Percentiles rank a stretch among this genome's conserved stretches.
phyloP scores from a whole-genome alignment of 352 stramenopile genomes.

The Pythium phragmitis region DNA sequence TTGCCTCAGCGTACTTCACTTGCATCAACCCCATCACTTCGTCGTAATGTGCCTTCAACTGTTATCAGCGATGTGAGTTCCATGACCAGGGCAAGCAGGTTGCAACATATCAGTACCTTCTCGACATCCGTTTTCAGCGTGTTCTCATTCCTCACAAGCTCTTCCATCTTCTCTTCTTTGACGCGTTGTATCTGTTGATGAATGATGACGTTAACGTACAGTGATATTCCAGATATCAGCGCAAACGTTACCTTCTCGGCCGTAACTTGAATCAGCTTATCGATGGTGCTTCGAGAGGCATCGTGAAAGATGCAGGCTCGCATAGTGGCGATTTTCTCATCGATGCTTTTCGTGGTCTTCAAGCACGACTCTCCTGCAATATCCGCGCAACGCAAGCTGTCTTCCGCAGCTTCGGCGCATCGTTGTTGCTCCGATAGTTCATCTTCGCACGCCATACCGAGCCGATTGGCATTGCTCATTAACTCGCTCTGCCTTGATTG shows the following conservation, averaged over 20 bases:
- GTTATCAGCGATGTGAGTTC: background rate
- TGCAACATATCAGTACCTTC: background rate
- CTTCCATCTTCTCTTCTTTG: background rate
- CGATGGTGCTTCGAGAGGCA: background rate
- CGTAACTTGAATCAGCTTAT: background rate
- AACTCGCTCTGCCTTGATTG: background rate
- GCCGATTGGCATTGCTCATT: background rate
- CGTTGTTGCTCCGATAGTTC: background rate
- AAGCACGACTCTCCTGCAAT: background rate
- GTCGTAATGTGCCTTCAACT: constrained; percentile 3
- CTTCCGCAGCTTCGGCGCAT: background rate
- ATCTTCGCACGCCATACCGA: background rate
- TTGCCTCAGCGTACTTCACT: background rate
- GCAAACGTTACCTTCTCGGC: background rate
- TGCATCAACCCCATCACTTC: background rate
- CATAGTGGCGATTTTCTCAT: background rate
- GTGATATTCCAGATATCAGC: background rate
- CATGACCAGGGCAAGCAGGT: background rate
- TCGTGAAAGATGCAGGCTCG: background rate
- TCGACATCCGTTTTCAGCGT: background rate
- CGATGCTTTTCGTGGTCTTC: background rate
- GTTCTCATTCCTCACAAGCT: background rate
- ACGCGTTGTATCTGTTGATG: background rate
- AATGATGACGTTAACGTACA: background rate
- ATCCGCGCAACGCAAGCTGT: background rate